Conservation (phyloP, 805 yeast species). For the Metschnikowia lachancei region DNA sequence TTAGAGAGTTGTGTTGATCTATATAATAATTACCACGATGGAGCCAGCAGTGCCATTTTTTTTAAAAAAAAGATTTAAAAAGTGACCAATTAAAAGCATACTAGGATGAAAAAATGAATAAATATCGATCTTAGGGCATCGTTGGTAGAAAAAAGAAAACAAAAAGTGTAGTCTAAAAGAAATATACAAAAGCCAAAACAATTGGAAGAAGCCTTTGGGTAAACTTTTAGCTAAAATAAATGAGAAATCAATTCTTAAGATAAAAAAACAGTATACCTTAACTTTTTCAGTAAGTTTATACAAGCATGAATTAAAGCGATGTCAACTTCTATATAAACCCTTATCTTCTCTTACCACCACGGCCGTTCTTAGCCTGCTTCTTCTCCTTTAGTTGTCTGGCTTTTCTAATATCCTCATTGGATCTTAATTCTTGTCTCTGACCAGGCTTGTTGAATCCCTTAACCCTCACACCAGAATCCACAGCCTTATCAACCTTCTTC, state of each 20-base stretch:
- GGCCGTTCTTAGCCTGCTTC: conserved; percentile 78
- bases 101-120: too few relatives aligned
- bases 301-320: not conserved
- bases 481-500: conserved; percentile 76
- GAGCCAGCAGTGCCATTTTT: not conserved
- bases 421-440: conserved; percentile 55
- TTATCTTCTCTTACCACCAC: conserved; percentile 45
- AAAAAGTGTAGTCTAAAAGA: too few relatives aligned
- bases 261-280: too few relatives aligned
- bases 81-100: too few relatives aligned
- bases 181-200: too few relatives aligned
- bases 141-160: too few relatives aligned
- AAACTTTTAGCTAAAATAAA: too few relatives aligned
- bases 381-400: conserved; percentile 66
- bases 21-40: not conserved
- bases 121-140: too few relatives aligned
- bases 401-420: conserved; percentile 77
- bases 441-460: conserved; percentile 60
- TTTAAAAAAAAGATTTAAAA: not conserved
- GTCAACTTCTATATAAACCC: not conserved
- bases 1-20: not conserved
- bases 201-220: too few relatives aligned
- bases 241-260: too few relatives aligned
- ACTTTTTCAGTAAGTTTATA: not conserved
- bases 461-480: conserved; percentile 68